Evolutionary conservation across 2,329 filamentous ascomycete species (phyloP).

Genomic region (Madurella fahalii): DNA sequence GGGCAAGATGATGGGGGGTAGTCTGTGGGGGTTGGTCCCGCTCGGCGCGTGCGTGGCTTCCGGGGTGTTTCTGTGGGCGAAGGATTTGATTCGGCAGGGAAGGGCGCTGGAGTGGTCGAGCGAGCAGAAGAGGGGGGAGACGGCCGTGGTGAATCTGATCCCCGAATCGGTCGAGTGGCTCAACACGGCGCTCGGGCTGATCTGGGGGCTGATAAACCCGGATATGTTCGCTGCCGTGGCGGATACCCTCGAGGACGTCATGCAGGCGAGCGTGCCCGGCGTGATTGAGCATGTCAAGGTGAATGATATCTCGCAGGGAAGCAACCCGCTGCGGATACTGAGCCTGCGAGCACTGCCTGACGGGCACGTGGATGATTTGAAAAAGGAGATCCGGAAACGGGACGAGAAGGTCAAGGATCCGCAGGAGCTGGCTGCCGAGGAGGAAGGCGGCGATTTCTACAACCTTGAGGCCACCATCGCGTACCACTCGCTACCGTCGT

Average conservation of each 20-base stretch:
- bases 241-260: slow-evolving; percentile 92
- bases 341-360: slow-evolving; percentile 85
- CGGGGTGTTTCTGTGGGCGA: slow-evolving; percentile 84
- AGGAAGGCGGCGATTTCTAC: slow-evolving; percentile 88
- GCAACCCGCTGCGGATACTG: slow-evolving; percentile 82
- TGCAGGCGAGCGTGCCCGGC: slow-evolving; percentile 89
- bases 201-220: slow-evolving; percentile 91
- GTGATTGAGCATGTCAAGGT: slow-evolving; percentile 93
- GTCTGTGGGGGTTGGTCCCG: slow-evolving; percentile 71
- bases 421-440: slow-evolving; percentile 80
- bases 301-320: slow-evolving; percentile 90
- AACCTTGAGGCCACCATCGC: slow-evolving; percentile 88
- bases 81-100: slow-evolving; percentile 78
- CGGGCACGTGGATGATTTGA: slow-evolving; percentile 73
- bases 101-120: slow-evolving; percentile 82
- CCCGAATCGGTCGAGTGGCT: slow-evolving; percentile 96
- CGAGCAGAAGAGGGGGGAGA: slow-evolving; percentile 79
- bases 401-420: slow-evolving; percentile 80
- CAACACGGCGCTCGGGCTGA: slow-evolving; percentile 77
- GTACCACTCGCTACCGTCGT: slow-evolving; percentile 79
- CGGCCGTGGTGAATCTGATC: slow-evolving; percentile 80
- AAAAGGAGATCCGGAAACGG: slow-evolving; percentile 72
- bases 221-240: slow-evolving; percentile 91
- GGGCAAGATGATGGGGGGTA: slow-evolving; percentile 75
- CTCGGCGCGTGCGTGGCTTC: slow-evolving; percentile 67